Evolutionary conservation across 2,329 filamentous ascomycete species (phyloP).

Genomic region (Sclerotinia sclerotiorum): DNA sequence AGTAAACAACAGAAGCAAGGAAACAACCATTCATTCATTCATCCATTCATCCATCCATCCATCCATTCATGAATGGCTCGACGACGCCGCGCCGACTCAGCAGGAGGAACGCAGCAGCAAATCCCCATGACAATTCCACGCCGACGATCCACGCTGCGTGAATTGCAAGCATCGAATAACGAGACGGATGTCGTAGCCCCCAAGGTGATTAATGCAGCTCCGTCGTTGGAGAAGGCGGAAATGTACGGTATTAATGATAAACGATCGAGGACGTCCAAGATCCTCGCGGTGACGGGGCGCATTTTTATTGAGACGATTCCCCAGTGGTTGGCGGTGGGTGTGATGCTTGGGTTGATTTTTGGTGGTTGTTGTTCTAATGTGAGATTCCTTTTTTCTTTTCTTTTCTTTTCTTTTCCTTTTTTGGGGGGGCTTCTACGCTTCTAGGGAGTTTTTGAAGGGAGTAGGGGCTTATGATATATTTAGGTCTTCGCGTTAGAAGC

Average conservation of each 20-base stretch:
- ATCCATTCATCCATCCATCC: no score
- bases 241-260: constrained; percentile 56
- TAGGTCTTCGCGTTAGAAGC: constrained; percentile 95
- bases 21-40: no score
- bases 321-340: constrained; percentile 60
- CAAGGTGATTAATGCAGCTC: constrained; percentile 55
- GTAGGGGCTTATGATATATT: constrained; percentile 35
- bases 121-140: constrained; percentile 42
- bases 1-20: not conserved
- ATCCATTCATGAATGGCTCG: constrained; percentile 21
- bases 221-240: constrained; percentile 55
- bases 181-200: constrained; percentile 45
- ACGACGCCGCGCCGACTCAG: constrained; percentile 22
- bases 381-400: constrained; percentile 41
- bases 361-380: constrained; percentile 95
- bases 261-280: constrained; percentile 50
- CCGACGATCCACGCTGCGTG: constrained; percentile 49
- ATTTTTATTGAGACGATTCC: constrained; percentile 60
- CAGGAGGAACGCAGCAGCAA: constrained; percentile 16
- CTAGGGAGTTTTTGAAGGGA: not conserved
- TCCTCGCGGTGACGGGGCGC: constrained; percentile 52
- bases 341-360: constrained; percentile 84
- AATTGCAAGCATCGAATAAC: constrained; percentile 43
- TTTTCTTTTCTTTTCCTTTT: no score
- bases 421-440: no score